Base-by-base conservation (phyloP, 164 flowering plant species). In the Liriodendron chinense region DNA sequence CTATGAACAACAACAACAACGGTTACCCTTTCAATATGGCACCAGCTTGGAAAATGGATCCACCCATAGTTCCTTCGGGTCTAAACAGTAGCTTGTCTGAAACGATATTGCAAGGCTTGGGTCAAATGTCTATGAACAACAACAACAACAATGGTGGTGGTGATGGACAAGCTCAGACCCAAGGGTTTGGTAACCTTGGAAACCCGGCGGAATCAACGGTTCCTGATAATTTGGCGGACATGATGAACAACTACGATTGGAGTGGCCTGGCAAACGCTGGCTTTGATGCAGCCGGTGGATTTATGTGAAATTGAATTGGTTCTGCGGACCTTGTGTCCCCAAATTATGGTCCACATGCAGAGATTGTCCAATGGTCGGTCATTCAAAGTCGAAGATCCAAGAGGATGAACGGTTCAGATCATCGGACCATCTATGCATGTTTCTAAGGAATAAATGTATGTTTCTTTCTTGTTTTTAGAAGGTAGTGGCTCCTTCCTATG, bases 161-260 rank as follows among this genome's bases (percentile, higher is more conserved):
- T 22, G 16, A 13, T 22, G 62, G 25, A 53, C 72, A 70, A 70
- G 28, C 14, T 9, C 9, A 25, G 23, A 23, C 14, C 16, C 43
- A 34, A 34, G 25, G 25, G 28, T 22, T 65, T 22, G 72, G 72
- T 10, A 20, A 7, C 62, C 21, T 53, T 10, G 72, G 61, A 24
- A 23, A 53, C 53, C 72, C 47, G 13, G 56, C 20, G 14, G 61
- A 9, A 13, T 70, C 53, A 21, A 8, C 62, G 18, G 6, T 47
- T 49, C 72, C 34, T 50, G 43, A 24, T 49, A 53, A 53, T 53
- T 24, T 70, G 61, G 9, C 8, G 34, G 62, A 70, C 9, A 49
- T 24, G 21, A 49, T 70, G 63, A 70, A 70, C 9, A 34, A 28
- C 2, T 49, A 8, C 43, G 72, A 69, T 69, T 69, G 71, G 71